Evolutionary conservation across 1,284 basidiomycete species (phyloP), one percentile per base, ranked within the genome.

Genomic region (Apiotrichum mycotoxinovorans): DNA sequence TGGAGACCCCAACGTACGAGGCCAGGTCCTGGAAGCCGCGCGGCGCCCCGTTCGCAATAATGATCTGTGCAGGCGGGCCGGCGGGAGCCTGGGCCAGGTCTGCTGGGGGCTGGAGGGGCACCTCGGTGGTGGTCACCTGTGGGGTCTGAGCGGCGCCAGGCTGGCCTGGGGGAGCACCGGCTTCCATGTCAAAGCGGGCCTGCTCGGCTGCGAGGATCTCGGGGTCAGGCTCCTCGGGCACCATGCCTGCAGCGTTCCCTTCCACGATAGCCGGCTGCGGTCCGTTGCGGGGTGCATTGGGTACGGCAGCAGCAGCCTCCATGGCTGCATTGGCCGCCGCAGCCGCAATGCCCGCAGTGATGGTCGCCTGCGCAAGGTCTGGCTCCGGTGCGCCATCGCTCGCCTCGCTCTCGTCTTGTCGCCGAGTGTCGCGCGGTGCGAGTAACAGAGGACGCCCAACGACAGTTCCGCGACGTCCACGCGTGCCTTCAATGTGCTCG

Each of bases 41-140:
- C 9, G 76, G 76, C 3, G 76, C 76, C 23, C 74, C 72, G 45
- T 76, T 76, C 15, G 76, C 76, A 30, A 76, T 77, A 65, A 78
- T 76, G 55, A 75, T 74, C 51, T 72, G 71, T 0, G 71, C 68
- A 38, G 65, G 62, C 20, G 63, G 64, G 12, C 42, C 51, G 1
- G 55, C 23, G 4, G 66, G 61, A 2, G 57, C 43, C 33, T 56
- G 59, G 8, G 61, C 58, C 17, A 60, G 52, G 50, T 66, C 63
- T 34, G 63, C 61, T 14, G 56, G 59, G 23, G 44, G 44, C 37
- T 42, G 52, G n/a, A 51, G 46, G 9, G 50, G 58, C 18, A 58
- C 55, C 27, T 68, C 65, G 7, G 56, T 60, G 1, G 66, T 59
- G 1, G 66, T 49, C 15, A 65, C 65, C 9, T 66, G 65, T 3